phyloP scores from a whole-genome alignment of 2,329 filamentous ascomycete genomes.

The Talaromyces amestolkiae region DNA sequence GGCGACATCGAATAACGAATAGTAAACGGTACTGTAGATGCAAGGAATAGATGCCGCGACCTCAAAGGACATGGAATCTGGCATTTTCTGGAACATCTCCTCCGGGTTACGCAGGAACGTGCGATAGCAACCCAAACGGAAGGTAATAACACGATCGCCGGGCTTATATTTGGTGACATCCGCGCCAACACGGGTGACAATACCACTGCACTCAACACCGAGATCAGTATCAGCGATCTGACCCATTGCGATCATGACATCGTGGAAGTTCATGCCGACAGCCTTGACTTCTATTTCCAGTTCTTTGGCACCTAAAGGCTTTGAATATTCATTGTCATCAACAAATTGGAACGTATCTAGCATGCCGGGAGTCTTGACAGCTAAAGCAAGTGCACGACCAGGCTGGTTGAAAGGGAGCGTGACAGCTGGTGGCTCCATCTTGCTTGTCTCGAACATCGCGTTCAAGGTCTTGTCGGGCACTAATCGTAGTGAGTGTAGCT shows the following conservation, averaged over 20 bases:
- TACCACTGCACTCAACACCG: constrained; percentile 37
- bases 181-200: constrained; percentile 26
- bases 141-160: not conserved
- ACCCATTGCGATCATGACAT: constrained; percentile 41
- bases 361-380: constrained; percentile 7
- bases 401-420: constrained; percentile 4
- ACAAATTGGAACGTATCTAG: constrained; percentile 21
- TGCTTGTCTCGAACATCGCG: not conserved
- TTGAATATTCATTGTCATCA: constrained; percentile 20
- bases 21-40: not conserved
- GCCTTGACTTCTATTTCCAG: constrained; percentile 36
- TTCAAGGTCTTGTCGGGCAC: not conserved
- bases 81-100: not conserved
- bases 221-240: constrained; percentile 23
- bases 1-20: not conserved
- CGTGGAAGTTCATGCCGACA: constrained; percentile 46
- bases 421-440: not conserved
- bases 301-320: constrained; percentile 22
- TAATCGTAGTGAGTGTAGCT: not conserved
- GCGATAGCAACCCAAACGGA: not conserved
- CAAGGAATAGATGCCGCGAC: not conserved
- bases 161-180: not conserved
- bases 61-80: not conserved
- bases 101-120: not conserved
- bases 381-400: constrained; percentile 5